A percentile compares a stretch with the other conserved stretches of the same genome.
These are phyloP conservation scores for Fusarium hostae DNA, from an alignment of 2,329 filamentous ascomycete genomes.

Conservation along the genomic window DNA sequence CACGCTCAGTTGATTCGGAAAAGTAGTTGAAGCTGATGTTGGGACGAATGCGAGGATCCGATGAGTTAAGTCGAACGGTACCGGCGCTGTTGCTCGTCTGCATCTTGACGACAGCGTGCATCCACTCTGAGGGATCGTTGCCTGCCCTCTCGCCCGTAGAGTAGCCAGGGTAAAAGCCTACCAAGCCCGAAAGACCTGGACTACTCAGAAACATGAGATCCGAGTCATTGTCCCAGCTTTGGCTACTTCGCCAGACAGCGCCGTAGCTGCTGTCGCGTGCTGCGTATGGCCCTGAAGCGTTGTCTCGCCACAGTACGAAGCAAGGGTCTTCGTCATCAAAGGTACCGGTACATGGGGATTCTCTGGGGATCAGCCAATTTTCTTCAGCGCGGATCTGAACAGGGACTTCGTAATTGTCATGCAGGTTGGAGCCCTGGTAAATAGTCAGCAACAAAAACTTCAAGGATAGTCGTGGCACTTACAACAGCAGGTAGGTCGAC, in stretches of 20 bases:
- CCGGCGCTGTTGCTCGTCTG: conserved; percentile 9
- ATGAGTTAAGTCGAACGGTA: neutral
- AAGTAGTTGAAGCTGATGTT: conserved; percentile 16
- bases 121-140: neutral
- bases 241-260: neutral
- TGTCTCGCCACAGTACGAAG: neutral
- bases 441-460: fast-evolving
- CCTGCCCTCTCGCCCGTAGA: neutral
- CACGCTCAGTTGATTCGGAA: neutral
- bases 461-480: fast-evolving
- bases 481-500: neutral
- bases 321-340: neutral
- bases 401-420: neutral
- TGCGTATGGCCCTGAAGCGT: neutral
- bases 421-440: neutral
- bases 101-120: conserved; percentile 11
- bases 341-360: neutral
- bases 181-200: fast-evolving
- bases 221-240: neutral
- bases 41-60: neutral
- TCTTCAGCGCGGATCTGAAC: neutral
- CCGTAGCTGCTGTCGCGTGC: conserved; percentile 1
- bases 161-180: conserved; percentile 3
- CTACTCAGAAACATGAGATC: conserved; percentile 10
- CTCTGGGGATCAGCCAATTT: neutral